Percentiles rank a stretch among this genome's conserved stretches.
phyloP scores from a whole-genome alignment of 2,329 filamentous ascomycete species.

The Trichoderma endophyticum region DNA sequence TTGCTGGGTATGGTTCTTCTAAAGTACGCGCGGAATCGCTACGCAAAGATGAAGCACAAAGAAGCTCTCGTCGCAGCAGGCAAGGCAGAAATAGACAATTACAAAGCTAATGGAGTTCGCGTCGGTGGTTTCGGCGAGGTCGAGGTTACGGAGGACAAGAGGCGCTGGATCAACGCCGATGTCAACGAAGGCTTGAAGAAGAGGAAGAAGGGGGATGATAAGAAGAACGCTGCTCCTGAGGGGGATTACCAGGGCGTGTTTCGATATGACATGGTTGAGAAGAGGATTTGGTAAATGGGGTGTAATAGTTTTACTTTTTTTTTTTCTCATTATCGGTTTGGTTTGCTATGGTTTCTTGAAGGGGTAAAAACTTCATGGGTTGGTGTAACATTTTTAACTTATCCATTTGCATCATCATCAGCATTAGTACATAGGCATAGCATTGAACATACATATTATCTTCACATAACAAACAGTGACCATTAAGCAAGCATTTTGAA shows the following conservation, averaged over 20 bases:
- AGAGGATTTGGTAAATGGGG: conserved; percentile 78
- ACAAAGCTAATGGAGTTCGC: conserved; percentile 69
- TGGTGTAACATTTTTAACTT: not conserved
- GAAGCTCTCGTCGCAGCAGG: conserved; percentile 52
- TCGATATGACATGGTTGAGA: conserved; percentile 93
- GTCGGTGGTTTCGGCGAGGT: conserved; percentile 81
- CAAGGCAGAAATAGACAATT: conserved; percentile 49
- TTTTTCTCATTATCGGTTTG: not conserved
- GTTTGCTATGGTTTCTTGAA: not conserved
- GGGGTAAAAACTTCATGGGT: not conserved
- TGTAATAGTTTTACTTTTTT: not conserved
- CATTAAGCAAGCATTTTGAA: not conserved
- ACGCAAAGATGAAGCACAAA: conserved; percentile 72
- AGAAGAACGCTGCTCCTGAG: conserved; percentile 16
- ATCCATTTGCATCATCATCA: not conserved
- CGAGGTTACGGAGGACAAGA: conserved; percentile 84
- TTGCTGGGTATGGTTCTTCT: conserved; percentile 85
- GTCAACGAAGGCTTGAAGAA: conserved; percentile 67
- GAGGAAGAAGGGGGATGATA: conserved; percentile 54
- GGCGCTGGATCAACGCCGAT: conserved; percentile 82
- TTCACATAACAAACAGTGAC: not conserved
- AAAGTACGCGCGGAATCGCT: conserved; percentile 73
- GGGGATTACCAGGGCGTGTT: conserved; percentile 60
- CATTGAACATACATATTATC: not conserved
- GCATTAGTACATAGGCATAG: not conserved